phyloP scores from a whole-genome alignment of 768 basidiomycete species.

The Fomitopsis pulvina region DNA sequence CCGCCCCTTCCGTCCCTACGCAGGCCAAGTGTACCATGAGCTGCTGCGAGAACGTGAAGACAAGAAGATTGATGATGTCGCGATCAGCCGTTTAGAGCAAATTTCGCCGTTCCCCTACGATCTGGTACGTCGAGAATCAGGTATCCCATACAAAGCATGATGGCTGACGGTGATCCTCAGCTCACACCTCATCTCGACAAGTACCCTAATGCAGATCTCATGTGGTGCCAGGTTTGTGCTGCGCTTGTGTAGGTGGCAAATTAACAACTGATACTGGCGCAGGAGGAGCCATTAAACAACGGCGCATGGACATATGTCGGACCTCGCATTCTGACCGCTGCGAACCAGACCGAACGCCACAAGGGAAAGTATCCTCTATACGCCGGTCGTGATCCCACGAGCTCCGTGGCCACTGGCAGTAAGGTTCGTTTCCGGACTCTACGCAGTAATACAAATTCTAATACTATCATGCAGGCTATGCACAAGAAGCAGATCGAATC shows the following conservation, averaged over 20 bases:
- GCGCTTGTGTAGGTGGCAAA: not conserved
- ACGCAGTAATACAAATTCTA: constrained; percentile 11
- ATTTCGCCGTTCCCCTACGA: constrained; percentile 98
- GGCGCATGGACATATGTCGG: constrained; percentile 97
- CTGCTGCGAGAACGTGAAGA: constrained; percentile 88
- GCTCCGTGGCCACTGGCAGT: constrained; percentile 89
- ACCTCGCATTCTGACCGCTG: constrained; percentile 90
- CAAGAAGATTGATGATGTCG: constrained; percentile 86
- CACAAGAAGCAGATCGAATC: constrained; percentile 90
- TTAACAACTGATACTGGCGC: constrained; percentile 5
- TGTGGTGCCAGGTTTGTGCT: constrained; percentile 78
- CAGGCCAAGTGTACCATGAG: constrained; percentile 91
- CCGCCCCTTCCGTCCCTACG: constrained; percentile 1
- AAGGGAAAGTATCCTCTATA: constrained; percentile 86
- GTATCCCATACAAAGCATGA: not conserved
- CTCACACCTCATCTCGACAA: constrained; percentile 91
- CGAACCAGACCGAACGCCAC: constrained; percentile 85
- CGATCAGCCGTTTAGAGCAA: constrained; percentile 92
- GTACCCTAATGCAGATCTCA: constrained; percentile 90
- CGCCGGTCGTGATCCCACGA: constrained; percentile 88
- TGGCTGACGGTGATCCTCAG: constrained; percentile 30
- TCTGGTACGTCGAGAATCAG: constrained; percentile 63
- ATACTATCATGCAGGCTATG: constrained; percentile 38
- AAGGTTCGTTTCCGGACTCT: constrained; percentile 41
- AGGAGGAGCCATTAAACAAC: constrained; percentile 96